These are phyloP conservation scores for Fusarium foetens DNA, from an alignment of 2,329 filamentous ascomycete species.

Conservation along the genomic window DNA sequence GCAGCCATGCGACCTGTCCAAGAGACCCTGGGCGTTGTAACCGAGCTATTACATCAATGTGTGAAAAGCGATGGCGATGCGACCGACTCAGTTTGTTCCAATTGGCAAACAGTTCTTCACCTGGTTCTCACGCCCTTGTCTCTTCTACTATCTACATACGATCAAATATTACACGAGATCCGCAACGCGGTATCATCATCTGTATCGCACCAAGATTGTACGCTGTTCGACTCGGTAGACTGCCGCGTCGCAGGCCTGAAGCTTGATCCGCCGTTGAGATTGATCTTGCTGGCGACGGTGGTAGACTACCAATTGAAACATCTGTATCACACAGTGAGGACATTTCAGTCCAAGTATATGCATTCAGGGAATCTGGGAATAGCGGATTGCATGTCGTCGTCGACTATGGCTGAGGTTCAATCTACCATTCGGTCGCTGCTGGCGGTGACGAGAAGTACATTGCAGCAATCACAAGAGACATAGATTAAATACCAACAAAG, in stretches of 20 bases:
- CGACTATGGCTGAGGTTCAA: background rate
- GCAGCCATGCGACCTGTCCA: background rate
- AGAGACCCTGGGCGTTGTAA: background rate
- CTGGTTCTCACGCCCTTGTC: background rate
- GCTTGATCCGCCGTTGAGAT: background rate
- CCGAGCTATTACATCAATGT: background rate
- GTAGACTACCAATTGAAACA: background rate
- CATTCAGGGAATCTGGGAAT: background rate
- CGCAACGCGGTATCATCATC: background rate
- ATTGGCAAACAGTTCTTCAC: slow-evolving; percentile 1
- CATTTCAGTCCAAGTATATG: background rate
- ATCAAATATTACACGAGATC: background rate
- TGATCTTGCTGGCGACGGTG: background rate
- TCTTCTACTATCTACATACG: background rate
- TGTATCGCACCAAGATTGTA: background rate
- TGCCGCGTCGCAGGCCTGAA: background rate
- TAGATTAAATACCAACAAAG: background rate
- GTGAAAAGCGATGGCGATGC: background rate
- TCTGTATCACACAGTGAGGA: background rate
- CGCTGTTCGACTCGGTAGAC: background rate
- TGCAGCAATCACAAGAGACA: background rate
- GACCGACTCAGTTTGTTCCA: background rate
- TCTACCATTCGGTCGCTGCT: background rate
- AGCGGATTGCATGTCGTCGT: background rate
- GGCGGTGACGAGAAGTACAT: background rate